Base-by-base conservation (phyloP, 768 basidiomycete species). In the Trametes punicea region DNA sequence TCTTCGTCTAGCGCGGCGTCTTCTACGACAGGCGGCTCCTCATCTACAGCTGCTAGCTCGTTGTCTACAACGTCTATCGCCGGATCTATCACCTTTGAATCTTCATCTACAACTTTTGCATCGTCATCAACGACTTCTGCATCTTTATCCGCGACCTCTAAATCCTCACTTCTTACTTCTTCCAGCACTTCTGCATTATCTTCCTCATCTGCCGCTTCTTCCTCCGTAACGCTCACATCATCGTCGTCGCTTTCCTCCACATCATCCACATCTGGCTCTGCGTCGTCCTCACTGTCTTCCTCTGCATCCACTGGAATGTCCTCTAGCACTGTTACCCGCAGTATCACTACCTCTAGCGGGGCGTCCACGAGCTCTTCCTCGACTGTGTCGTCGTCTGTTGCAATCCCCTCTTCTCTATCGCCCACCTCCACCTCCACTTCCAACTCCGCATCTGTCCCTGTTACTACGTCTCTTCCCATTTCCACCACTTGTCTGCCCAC, bases 401-500 rank as follows among this genome's bases (percentile, higher is more conserved):
- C 38, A 15, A 21, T 50, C 16, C 36, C 46, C 8, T 11, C 49
- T 2, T 49, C 39, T 30, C 13, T 49, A 11, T 15, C 34, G 29
- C n/a, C n/a, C n/a, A 42, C 38, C 8, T 56, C 40, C 20, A 33
- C 41, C 11, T 46, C 27, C 36, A 31, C 26, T 21, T 49, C 62
- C 2, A 16, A 13, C 21, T 45, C 46, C 27, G 20, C 39, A 8
- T 45, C 49, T 26, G 13, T 31, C 18, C n/a, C n/a, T n/a, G n/a
- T n/a, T n/a, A n/a, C n/a, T n/a, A n/a, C n/a, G n/a, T n/a, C n/a
- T n/a, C n/a, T n/a, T n/a, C n/a, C n/a, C n/a, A n/a, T n/a, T n/a
- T n/a, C n/a, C n/a, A n/a, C n/a, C n/a, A n/a, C n/a, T n/a, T 44
- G 11, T 33, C 55, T 23, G 21, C 31, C 29, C 16, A 31, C 46